phyloP scores from a whole-genome alignment of 768 basidiomycete genomes.

The Crucibulum laeve region DNA sequence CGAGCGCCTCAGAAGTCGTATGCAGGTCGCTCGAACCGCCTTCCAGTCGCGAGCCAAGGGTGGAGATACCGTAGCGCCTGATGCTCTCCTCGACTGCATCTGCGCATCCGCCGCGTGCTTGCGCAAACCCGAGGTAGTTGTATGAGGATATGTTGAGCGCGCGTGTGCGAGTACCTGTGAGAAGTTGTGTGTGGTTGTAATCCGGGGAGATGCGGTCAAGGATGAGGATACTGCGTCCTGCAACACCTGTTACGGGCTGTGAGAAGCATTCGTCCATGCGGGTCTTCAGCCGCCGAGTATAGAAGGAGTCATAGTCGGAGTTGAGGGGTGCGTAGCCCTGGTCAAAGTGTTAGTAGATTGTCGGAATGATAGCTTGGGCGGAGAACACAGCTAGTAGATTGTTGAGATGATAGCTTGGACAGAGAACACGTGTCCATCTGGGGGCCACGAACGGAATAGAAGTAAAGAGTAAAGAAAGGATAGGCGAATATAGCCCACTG shows the following conservation, averaged over 20 bases:
- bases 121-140: constrained; percentile 98
- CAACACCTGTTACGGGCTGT: constrained; percentile 89
- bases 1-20: constrained; percentile 72
- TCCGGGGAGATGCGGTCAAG: constrained; percentile 83
- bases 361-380: constrained; percentile 7
- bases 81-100: constrained; percentile 89
- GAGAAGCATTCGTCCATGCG: constrained; percentile 96
- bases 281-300: constrained; percentile 90
- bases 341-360: too few relatives aligned
- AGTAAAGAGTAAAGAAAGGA: too few relatives aligned
- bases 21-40: constrained; percentile 91
- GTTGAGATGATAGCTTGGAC: constrained; percentile 5
- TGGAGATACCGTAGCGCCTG: constrained; percentile 76
- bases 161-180: constrained; percentile 79
- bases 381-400: constrained; percentile 4
- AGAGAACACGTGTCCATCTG: too few relatives aligned
- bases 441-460: too few relatives aligned
- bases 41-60: constrained; percentile 75
- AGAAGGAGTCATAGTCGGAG: constrained; percentile 99
- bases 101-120: constrained; percentile 87
- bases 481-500: too few relatives aligned
- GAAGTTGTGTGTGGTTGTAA: constrained; percentile 71
- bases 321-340: constrained; percentile 96
- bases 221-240: constrained; percentile 86
- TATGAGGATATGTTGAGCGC: constrained; percentile 97